Evolutionary conservation across 176 grass and related monocot genomes (phyloP).

Genomic region (Panicum miliaceum): DNA sequence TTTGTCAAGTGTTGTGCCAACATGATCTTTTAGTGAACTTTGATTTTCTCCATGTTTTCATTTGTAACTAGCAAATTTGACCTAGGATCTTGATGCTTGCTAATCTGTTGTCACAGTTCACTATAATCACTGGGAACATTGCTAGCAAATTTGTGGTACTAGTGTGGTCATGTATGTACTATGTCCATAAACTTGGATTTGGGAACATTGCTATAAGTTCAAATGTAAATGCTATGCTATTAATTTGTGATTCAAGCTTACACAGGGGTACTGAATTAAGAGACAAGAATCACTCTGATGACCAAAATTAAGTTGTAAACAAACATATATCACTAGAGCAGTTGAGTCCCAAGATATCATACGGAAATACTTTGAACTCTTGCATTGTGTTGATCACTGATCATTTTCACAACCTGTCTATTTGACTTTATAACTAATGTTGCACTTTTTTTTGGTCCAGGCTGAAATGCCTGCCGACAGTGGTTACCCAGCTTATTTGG

Average conservation of each 20-base stretch:
- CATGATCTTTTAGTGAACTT: constrained; percentile 8
- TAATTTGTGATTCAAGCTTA: constrained; percentile 4
- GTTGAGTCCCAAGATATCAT: constrained; percentile 7
- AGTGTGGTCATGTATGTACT: not conserved
- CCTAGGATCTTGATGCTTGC: not conserved
- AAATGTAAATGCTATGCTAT: not conserved
- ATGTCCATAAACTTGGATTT: not conserved
- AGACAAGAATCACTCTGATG: not conserved
- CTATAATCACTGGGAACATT: too few relatives aligned
- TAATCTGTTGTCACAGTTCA: not conserved
- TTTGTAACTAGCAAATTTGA: not conserved
- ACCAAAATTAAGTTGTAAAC: not conserved
- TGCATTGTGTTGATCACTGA: not conserved
- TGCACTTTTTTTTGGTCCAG: constrained; percentile 37
- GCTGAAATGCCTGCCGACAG: constrained; percentile 99
- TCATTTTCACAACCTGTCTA: constrained; percentile 1
- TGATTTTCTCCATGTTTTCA: not conserved
- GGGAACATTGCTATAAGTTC: not conserved
- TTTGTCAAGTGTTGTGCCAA: not conserved
- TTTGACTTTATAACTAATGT: constrained; percentile 8
- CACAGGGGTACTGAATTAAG: not conserved
- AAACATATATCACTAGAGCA: not conserved
- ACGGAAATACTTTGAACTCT: not conserved
- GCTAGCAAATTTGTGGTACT: not conserved
- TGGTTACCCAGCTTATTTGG: constrained; percentile 99